These are phyloP conservation scores for Recurvomyces mirabilis DNA, from an alignment of 495 filamentous ascomycete species.

Conservation along the genomic window DNA sequence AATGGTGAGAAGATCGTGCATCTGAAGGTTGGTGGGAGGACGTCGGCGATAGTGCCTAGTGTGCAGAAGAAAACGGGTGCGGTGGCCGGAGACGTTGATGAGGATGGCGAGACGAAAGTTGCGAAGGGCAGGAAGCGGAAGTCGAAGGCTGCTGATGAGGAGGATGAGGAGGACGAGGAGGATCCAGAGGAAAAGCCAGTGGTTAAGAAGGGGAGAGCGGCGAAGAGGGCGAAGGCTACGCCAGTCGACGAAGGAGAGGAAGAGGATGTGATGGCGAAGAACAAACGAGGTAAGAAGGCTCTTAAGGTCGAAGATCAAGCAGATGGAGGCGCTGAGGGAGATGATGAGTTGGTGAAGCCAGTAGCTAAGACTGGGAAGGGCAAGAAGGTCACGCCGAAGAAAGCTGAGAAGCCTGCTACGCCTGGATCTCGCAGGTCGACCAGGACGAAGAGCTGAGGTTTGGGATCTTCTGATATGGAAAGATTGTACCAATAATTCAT, in stretches of 20 bases:
- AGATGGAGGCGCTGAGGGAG: conserved; percentile 6
- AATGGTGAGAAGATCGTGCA: conserved; percentile 75
- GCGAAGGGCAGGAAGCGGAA: conserved; percentile 12
- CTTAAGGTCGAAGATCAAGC: background rate
- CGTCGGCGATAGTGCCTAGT: conserved; percentile 73
- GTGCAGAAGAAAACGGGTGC: conserved; percentile 72
- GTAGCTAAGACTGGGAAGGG: conserved; percentile 1
- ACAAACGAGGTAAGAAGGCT: no score
- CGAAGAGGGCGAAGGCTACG: background rate
- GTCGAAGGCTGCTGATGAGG: conserved; percentile 8
- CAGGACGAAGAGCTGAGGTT: conserved; percentile 3
- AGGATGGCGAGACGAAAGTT: conserved; percentile 7
- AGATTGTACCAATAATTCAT: background rate
- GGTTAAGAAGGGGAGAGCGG: background rate
- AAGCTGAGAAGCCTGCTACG: conserved; percentile 5
- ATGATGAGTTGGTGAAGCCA: background rate
- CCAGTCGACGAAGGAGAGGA: background rate
- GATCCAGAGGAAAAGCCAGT: conserved; percentile 8
- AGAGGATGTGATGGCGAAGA: no score
- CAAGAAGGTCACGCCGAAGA: background rate
- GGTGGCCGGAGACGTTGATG: conserved; percentile 29
- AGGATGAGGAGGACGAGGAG: conserved; percentile 11
- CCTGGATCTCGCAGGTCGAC: conserved; percentile 9
- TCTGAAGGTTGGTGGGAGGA: conserved; percentile 77
- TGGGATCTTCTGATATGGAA: background rate